Evolutionary conservation across 768 basidiomycete species (phyloP).

Genomic region (Kwoniella shandongensis): DNA sequence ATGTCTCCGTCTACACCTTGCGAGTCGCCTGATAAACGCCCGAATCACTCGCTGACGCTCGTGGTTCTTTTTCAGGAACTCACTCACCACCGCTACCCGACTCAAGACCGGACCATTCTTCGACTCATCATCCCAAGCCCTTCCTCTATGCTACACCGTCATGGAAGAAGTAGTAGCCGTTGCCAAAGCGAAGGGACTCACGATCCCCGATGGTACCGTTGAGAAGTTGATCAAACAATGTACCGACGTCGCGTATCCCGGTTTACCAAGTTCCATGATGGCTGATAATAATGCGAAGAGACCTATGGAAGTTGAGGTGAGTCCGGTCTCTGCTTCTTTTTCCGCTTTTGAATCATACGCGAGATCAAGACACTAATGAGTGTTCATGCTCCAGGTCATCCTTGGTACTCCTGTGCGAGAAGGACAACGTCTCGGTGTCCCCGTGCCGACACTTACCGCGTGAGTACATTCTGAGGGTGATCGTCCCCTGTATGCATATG

Average conservation of each 20-base stretch:
- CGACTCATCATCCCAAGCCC: constrained; percentile 37
- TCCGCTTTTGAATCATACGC: too few species aligned
- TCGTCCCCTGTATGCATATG: too few species aligned
- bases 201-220: constrained; percentile 44
- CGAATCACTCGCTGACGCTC: background rate
- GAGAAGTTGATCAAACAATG: constrained; percentile 48
- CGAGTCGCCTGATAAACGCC: too few species aligned
- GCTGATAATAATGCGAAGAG: constrained; percentile 44
- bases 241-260: constrained; percentile 39
- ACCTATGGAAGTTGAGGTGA: constrained; percentile 51
- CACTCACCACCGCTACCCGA: constrained; percentile 45
- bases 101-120: constrained; percentile 47
- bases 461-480: constrained; percentile 37
- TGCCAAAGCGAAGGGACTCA: constrained; percentile 47
- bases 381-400: constrained; percentile 31
- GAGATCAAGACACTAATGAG: background rate
- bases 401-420: constrained; percentile 49
- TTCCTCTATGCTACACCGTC: constrained; percentile 41
- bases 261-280: constrained; percentile 50
- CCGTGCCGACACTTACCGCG: constrained; percentile 43
- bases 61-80: constrained; percentile 30
- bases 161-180: constrained; percentile 48
- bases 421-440: constrained; percentile 40
- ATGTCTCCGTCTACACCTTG: too few species aligned
- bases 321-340: too few species aligned